A percentile compares a stretch with the other conserved stretches of the same genome.
These are phyloP conservation scores for Rutstroemia sp. DNA, from an alignment of 2,329 filamentous ascomycete species.

Conservation along the genomic window DNA sequence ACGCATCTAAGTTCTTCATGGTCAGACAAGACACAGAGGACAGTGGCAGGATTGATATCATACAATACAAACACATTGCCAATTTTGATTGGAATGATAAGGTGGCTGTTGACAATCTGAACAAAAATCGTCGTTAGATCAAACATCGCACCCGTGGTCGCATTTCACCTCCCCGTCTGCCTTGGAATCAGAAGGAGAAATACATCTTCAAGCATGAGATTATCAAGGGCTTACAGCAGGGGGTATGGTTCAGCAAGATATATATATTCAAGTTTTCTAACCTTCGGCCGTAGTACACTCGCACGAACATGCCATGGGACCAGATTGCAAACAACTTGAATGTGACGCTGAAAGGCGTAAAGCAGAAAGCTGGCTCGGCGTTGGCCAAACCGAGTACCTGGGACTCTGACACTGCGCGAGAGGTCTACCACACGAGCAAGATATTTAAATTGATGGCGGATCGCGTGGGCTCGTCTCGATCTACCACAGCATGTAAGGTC, in stretches of 20 bases:
- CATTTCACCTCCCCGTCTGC: neutral
- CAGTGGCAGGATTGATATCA: neutral
- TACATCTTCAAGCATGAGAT: constrained; percentile 2
- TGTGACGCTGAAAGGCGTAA: neutral
- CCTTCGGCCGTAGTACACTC: neutral
- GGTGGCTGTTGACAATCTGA: neutral
- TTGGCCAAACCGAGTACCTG: constrained; percentile 1
- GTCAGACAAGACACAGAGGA: neutral
- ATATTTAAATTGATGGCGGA: neutral
- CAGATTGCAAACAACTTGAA: constrained; percentile 7
- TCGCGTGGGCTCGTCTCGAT: neutral
- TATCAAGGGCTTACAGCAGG: neutral
- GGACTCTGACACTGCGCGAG: neutral
- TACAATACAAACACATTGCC: constrained; percentile 5
- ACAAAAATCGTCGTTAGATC: constrained; percentile 8
- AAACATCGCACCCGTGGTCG: neutral
- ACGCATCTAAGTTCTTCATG: constrained; percentile 14
- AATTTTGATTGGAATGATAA: constrained; percentile 11
- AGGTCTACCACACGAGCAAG: neutral
- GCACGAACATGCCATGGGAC: neutral
- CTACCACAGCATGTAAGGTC: neutral
- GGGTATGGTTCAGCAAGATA: neutral
- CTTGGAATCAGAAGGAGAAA: constrained; percentile 9
- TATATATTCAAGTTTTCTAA: neutral
- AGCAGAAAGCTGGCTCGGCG: neutral